A percentile compares a stretch with the other conserved stretches of the same genome.
phyloP scores from a whole-genome alignment of 2,329 filamentous ascomycete species.

The Pseudocercospora cruenta region DNA sequence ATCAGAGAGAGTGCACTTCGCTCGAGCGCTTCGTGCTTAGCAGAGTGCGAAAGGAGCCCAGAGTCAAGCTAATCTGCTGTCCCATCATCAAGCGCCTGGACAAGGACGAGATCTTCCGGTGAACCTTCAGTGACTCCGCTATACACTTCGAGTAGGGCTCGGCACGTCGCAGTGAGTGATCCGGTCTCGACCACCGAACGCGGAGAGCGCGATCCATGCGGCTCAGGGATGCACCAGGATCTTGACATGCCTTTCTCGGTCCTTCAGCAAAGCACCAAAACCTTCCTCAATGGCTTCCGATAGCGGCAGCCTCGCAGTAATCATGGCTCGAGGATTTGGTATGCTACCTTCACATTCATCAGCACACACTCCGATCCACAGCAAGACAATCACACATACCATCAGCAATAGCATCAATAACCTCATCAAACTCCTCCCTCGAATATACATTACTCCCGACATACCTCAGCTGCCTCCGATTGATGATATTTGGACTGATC shows the following conservation, averaged over 20 bases:
- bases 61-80: no score
- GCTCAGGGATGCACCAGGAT: neutral
- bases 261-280: neutral
- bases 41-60: no score
- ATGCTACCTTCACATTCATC: neutral
- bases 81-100: no score
- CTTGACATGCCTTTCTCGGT: slow-evolving; percentile 6
- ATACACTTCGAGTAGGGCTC: no score
- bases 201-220: no score
- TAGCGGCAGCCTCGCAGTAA: neutral
- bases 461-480: slow-evolving; percentile 1
- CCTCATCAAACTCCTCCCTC: slow-evolving; percentile 2
- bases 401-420: slow-evolving; percentile 1
- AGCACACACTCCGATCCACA: neutral
- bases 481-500: neutral
- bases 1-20: no score
- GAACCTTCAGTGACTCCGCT: no score
- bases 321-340: neutral
- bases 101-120: no score
- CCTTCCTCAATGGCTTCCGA: neutral
- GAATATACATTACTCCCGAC: slow-evolving; percentile 7
- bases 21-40: no score
- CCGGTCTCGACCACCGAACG: no score
- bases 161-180: no score
- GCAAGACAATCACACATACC: neutral